phyloP scores from a whole-genome alignment of 148 eudicot species.

The Rhododendron ferrugineum region DNA sequence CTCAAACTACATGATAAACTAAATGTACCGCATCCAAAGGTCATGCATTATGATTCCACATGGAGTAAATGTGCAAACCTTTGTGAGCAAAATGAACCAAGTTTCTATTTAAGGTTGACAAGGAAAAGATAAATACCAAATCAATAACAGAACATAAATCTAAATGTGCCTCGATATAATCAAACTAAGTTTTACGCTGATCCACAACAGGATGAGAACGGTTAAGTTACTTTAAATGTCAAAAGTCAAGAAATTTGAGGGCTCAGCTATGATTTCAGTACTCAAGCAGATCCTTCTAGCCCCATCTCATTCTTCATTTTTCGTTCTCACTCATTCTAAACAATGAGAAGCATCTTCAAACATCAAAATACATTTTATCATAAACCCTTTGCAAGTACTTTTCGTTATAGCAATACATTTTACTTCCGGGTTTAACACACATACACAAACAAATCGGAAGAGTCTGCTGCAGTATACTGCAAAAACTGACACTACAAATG shows the following conservation, averaged over 20 bases:
- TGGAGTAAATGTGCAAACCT: neutral
- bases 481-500: neutral
- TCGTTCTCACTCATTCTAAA: neutral
- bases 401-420: neutral
- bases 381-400: neutral
- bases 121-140: neutral
- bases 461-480: neutral
- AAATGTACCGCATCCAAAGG: neutral
- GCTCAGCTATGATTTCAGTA: neutral
- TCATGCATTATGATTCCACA: neutral
- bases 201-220: neutral
- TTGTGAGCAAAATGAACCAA: neutral
- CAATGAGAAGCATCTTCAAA: neutral
- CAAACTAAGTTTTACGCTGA: neutral
- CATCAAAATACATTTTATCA: neutral
- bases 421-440: neutral
- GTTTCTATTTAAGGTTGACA: neutral
- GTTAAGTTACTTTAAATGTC: neutral
- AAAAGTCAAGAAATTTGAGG: neutral
- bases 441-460: neutral
- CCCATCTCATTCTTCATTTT: neutral
- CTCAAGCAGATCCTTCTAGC: neutral
- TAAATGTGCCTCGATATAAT: neutral
- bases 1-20: neutral
- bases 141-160: neutral